Evolutionary conservation across 345 rosid genomes (phyloP).

Genomic region (Passiflora organensis): DNA sequence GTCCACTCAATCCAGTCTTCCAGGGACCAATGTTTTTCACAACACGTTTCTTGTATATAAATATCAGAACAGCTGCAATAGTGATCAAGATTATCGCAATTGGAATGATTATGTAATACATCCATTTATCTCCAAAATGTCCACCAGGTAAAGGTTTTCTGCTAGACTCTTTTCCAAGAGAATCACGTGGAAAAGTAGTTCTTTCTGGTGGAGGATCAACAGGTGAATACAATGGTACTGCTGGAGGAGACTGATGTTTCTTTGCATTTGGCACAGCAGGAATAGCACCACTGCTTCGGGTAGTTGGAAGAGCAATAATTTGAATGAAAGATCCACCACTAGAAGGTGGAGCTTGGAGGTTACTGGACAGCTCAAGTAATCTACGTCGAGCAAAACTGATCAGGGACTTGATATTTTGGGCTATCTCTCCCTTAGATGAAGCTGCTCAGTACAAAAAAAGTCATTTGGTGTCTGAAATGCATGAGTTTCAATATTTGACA

Average conservation of each 20-base stretch:
- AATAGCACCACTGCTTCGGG: constrained; percentile 76
- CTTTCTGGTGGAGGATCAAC: constrained; percentile 6
- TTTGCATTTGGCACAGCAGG: constrained; percentile 62
- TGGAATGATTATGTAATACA: constrained; percentile 43
- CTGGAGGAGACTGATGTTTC: constrained; percentile 24
- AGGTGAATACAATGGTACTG: constrained; percentile 9
- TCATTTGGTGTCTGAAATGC: constrained; percentile 10
- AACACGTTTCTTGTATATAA: constrained; percentile 44
- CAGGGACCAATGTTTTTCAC: constrained; percentile 70
- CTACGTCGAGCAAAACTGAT: constrained; percentile 47
- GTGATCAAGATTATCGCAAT: constrained; percentile 28
- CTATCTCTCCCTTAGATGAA: constrained; percentile 21
- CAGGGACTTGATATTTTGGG: constrained; percentile 28
- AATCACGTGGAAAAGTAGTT: constrained; percentile 7
- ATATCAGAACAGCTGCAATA: constrained; percentile 24
- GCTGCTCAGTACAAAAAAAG: too few species aligned
- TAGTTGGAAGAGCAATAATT: constrained; percentile 40
- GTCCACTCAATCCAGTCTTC: constrained; percentile 94
- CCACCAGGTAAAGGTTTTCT: constrained; percentile 15
- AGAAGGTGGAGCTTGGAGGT: constrained; percentile 54
- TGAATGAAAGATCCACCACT: constrained; percentile 23
- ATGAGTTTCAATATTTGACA: too few species aligned
- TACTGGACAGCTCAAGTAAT: constrained; percentile 57
- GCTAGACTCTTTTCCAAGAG: constrained; percentile 9
- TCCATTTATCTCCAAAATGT: constrained; percentile 40